Evolutionary conservation across 2,329 filamentous ascomycete genomes (phyloP).

Genomic region (Hymenoscyphus occultus): DNA sequence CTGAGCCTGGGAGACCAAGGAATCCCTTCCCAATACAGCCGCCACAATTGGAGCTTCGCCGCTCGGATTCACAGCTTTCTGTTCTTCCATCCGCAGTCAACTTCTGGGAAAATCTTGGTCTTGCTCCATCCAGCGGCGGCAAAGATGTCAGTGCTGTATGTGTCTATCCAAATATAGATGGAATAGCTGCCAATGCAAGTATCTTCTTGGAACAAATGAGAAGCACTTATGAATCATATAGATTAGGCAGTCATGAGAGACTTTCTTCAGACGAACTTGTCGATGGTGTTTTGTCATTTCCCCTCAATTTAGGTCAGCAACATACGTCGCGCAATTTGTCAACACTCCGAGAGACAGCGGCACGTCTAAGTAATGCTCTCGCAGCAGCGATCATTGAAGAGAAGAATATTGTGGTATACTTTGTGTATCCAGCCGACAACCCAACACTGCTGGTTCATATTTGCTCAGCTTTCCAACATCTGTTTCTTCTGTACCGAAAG

Average conservation of each 20-base stretch:
- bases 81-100: conserved; percentile 69
- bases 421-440: conserved; percentile 66
- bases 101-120: conserved; percentile 80
- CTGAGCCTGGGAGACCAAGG: conserved; percentile 41
- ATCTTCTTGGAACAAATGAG: conserved; percentile 66
- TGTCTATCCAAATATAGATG: conserved; percentile 64
- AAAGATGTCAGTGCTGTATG: conserved; percentile 72
- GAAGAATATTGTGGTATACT: conserved; percentile 70
- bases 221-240: conserved; percentile 70
- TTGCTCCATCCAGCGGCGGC: conserved; percentile 65
- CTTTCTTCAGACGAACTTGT: conserved; percentile 39
- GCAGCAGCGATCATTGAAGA: conserved; percentile 37
- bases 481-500: conserved; percentile 63
- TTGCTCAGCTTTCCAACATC: conserved; percentile 69
- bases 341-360: conserved; percentile 32
- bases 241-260: conserved; percentile 62
- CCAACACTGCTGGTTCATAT: conserved; percentile 64
- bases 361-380: conserved; percentile 32
- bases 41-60: conserved; percentile 69
- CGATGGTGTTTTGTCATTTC: conserved; percentile 31
- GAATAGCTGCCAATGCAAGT: conserved; percentile 57
- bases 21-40: conserved; percentile 61
- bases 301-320: conserved; percentile 40
- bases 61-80: conserved; percentile 67
- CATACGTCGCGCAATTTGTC: conserved; percentile 27